Evolutionary conservation across 345 rosid species (phyloP).

Genomic region (Limnanthes douglasii): DNA sequence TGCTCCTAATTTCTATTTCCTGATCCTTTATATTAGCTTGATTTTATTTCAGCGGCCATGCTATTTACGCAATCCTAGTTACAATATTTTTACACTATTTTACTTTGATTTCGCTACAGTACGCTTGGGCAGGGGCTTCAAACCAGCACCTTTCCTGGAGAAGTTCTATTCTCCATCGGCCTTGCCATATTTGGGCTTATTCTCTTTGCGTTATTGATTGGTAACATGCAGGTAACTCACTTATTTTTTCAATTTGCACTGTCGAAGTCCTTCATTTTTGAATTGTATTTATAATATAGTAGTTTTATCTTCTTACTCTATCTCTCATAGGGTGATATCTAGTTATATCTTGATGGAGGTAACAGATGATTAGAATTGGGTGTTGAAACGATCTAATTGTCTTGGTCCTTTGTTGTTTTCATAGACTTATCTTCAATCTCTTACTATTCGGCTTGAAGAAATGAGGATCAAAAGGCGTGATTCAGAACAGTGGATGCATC

Average conservation of each 20-base stretch:
- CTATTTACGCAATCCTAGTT: too few species aligned
- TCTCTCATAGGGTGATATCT: too few species aligned
- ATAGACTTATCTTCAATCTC: conserved; percentile 97
- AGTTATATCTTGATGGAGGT: too few species aligned
- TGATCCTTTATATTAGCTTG: too few species aligned
- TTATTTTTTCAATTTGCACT: conserved; percentile 2
- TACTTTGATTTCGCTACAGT: conserved; percentile 20
- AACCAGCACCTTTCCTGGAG: conserved; percentile 83
- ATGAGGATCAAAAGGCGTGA: conserved; percentile 98
- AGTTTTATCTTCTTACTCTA: too few species aligned
- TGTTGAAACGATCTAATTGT: neutral
- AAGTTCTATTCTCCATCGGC: conserved; percentile 70
- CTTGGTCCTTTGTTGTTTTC: too few species aligned
- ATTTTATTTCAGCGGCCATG: too few species aligned
- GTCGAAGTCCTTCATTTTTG: neutral
- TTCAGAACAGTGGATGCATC: conserved; percentile 99
- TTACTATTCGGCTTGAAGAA: conserved; percentile 89
- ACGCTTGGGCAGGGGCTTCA: conserved; percentile 96
- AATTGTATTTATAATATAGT: too few species aligned
- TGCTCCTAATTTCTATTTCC: too few species aligned
- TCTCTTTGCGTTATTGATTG: conserved; percentile 92
- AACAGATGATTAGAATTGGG: neutral
- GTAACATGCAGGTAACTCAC: conserved; percentile 91
- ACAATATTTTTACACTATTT: too few species aligned
- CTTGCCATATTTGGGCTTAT: conserved; percentile 82